Base-by-base conservation (phyloP, 2,329 filamentous ascomycete species). In the Leptographium wingfieldii region DNA sequence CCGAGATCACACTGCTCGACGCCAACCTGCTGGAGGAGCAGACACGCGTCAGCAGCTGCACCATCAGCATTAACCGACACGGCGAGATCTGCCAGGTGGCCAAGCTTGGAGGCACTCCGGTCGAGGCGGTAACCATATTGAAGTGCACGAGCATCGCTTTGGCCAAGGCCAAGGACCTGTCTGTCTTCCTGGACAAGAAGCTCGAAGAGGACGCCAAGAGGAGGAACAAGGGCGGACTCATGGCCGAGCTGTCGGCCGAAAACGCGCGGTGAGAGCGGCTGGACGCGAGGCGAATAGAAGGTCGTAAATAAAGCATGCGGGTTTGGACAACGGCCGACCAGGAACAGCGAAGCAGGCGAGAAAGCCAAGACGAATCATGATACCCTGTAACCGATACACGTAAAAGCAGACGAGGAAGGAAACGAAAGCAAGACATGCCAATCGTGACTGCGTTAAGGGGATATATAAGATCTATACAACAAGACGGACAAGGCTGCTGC, bases 61-160 rank as follows among this genome's bases (percentile, higher is more conserved):
- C 89, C 7, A 83, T 97, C 67, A 92, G 90, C 59, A 80, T 96
- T 72, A 96, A 96, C 73, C 85, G 84, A 69, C 87, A 92, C 68
- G 92, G 92, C 29, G 92, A 96, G 75, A 83, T 96, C 49, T 95
- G 91, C 68, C 90, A 95, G 72, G 82, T 96, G 62, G 86, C 91
- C 35, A 99, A 99, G 76, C 83, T 94, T 61, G 92, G 92, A 29
- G 94, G 94, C 31, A 80, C 82, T 25, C 82, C 91, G 0, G 82
- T 96, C 14, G 89, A 96, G 70, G 91, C 92, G 2, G 76, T 92
- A 62, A 77, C 81, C 40, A 74, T 97, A 65, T 76, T 99, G 65
- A 82, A 85, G 66, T 95, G 89, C 73, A 85, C 87, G 1, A 84
- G 81, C 59, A 74, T 86, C 61, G 91, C 92, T 12, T 72, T 92